phyloP scores from a whole-genome alignment of 352 stramenopile species.

The Phytophthora pini region DNA sequence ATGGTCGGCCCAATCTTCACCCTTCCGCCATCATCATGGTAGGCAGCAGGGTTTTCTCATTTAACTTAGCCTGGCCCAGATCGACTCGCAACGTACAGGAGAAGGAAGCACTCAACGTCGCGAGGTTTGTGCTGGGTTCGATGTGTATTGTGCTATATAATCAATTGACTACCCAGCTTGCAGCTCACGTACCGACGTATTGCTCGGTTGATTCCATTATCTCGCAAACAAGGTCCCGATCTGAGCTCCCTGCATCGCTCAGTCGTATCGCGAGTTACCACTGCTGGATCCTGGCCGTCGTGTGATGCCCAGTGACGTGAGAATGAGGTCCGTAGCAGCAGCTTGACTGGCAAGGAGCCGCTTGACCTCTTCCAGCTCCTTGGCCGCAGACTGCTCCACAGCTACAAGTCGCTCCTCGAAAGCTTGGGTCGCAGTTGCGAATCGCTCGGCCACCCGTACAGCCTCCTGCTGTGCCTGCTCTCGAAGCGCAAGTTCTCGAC shows the following conservation, averaged over 20 bases:
- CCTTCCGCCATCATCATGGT: slow-evolving; percentile 43
- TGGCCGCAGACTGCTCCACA: slow-evolving; percentile 50
- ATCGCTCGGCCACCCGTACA: slow-evolving; percentile 57
- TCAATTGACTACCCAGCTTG: slow-evolving; percentile 2
- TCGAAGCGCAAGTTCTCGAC: slow-evolving; percentile 58
- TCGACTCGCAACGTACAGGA: slow-evolving; percentile 1
- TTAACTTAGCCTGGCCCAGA: slow-evolving; percentile 27
- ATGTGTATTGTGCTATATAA: slow-evolving; percentile 42
- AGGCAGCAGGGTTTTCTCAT: slow-evolving; percentile 14
- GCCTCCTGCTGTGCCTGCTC: slow-evolving; percentile 64
- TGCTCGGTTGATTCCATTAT: too few relatives aligned
- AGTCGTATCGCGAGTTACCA: slow-evolving; percentile 27
- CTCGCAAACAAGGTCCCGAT: neutral
- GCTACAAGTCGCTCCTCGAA: slow-evolving; percentile 66
- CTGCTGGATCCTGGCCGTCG: slow-evolving; percentile 22
- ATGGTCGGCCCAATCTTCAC: slow-evolving; percentile 69
- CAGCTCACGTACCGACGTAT: too few relatives aligned
- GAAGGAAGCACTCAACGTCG: slow-evolving; percentile 16
- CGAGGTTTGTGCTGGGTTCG: slow-evolving; percentile 12
- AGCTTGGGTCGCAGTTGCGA: slow-evolving; percentile 53
- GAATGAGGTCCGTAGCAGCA: slow-evolving; percentile 55
- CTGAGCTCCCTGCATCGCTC: neutral
- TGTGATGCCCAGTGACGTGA: slow-evolving; percentile 56
- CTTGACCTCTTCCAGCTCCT: slow-evolving; percentile 55
- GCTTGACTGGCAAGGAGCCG: slow-evolving; percentile 50